A percentile compares a stretch with the other conserved stretches of the same genome.
Conservation (phyloP, 345 rosid species). For the Eucalyptus tenuipes region DNA sequence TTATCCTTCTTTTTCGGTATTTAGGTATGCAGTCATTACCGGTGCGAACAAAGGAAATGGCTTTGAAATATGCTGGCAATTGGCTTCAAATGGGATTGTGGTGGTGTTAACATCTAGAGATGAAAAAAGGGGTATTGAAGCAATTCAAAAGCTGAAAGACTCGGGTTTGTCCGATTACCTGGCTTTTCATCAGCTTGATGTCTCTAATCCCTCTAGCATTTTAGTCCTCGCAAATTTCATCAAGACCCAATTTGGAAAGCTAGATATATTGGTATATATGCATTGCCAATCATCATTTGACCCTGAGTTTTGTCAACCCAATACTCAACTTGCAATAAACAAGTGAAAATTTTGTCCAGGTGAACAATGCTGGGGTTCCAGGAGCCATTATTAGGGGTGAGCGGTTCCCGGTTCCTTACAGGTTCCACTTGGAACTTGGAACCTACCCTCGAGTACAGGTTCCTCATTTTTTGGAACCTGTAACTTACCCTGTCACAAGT, state of each 20-base stretch:
- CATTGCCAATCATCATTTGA: no score
- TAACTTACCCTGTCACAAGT: no score
- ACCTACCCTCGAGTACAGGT: no score
- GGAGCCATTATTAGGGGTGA: background rate
- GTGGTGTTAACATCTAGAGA: conserved; percentile 10
- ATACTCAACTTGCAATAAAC: background rate
- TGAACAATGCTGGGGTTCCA: conserved; percentile 7
- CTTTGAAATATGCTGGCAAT: background rate
- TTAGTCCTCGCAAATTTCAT: background rate
- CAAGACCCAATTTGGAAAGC: conserved; percentile 1
- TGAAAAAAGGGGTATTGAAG: conserved; percentile 12
- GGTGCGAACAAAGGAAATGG: conserved; percentile 2
- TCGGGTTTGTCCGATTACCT: background rate
- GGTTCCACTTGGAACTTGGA: no score
- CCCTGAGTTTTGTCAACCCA: background rate
- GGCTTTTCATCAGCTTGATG: conserved; percentile 10
- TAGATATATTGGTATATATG: conserved; percentile 6
- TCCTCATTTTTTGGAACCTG: no score
- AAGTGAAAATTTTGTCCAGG: background rate
- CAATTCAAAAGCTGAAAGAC: background rate
- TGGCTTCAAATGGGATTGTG: conserved; percentile 3
- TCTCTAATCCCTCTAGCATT: background rate
- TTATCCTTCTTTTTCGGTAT: background rate
- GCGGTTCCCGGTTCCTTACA: no score
- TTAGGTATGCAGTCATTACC: background rate